Conservation (phyloP, 176 grass and related monocot genomes). For the Aechmea fasciata region DNA sequence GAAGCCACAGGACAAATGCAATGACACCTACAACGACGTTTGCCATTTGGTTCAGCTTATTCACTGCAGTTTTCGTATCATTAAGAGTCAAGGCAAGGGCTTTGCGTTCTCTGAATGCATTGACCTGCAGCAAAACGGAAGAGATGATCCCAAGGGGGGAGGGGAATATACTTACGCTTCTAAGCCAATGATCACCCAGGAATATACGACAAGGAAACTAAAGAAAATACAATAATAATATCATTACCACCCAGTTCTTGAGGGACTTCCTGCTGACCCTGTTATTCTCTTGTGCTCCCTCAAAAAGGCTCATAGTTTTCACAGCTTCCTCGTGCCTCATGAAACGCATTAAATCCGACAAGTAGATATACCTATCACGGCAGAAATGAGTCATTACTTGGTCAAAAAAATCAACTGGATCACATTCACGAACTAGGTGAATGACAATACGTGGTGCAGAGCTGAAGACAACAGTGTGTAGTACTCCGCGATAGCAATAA, state of each 20-base stretch:
- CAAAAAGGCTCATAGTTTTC: conserved; percentile 74
- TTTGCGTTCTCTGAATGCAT: conserved; percentile 80
- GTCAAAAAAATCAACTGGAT: not conserved
- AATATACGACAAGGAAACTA: not conserved
- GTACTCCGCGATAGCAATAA: no score
- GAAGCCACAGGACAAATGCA: conserved; percentile 70
- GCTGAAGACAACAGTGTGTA: not conserved
- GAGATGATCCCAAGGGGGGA: not conserved
- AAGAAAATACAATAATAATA: conserved; percentile 1
- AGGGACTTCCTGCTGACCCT: conserved; percentile 70
- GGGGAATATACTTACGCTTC: not conserved
- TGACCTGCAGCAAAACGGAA: conserved; percentile 40
- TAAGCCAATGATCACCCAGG: not conserved
- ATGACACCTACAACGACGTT: conserved; percentile 58
- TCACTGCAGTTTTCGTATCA: conserved; percentile 94
- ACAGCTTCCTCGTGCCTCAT: conserved; percentile 73
- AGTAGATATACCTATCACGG: conserved; percentile 64
- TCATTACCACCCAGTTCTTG: conserved; percentile 80
- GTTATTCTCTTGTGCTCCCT: conserved; percentile 60
- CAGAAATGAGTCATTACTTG: conserved; percentile 4
- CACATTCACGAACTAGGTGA: not conserved
- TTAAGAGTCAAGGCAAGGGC: conserved; percentile 92
- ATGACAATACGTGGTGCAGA: not conserved
- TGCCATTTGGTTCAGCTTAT: conserved; percentile 95
- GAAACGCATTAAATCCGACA: conserved; percentile 68